Evolutionary conservation across 1,284 basidiomycete species (phyloP).

Genomic region (Serendipita sp.): DNA sequence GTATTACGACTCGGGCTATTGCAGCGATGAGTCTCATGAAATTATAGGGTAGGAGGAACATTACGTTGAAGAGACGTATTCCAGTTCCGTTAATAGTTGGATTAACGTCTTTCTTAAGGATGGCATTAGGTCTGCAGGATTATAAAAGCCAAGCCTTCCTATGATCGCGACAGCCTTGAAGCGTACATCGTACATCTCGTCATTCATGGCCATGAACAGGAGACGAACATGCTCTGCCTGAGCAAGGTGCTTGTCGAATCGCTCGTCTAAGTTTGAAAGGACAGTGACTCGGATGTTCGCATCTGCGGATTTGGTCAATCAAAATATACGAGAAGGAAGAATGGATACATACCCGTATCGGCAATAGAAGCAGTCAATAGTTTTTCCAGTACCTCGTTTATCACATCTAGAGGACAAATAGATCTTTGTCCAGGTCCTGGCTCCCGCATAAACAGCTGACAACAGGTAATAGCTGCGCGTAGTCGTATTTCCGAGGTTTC

Average conservation of each 20-base stretch:
- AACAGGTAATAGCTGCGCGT: constrained; percentile 88
- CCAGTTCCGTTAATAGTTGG: constrained; percentile 91
- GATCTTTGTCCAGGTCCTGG: constrained; percentile 95
- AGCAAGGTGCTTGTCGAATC: constrained; percentile 96
- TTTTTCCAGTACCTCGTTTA: constrained; percentile 96
- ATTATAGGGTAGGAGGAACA: constrained; percentile 18
- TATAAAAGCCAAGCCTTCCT: constrained; percentile 87
- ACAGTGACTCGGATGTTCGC: constrained; percentile 78
- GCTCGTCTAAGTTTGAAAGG: constrained; percentile 76
- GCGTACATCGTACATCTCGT: constrained; percentile 90
- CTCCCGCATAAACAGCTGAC: constrained; percentile 82
- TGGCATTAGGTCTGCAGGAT: constrained; percentile 98
- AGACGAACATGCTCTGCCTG: constrained; percentile 97
- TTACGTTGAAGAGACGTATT: constrained; percentile 85
- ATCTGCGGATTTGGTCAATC: constrained; percentile 31
- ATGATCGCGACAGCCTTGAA: constrained; percentile 85
- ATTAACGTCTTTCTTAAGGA: constrained; percentile 92
- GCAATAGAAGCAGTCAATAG: constrained; percentile 93
- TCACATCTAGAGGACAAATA: constrained; percentile 92
- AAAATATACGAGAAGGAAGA: constrained; percentile 5
- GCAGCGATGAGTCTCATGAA: not conserved
- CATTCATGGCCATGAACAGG: constrained; percentile 94
- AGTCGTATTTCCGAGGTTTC: constrained; percentile 81
- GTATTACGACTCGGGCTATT: constrained; percentile 76
- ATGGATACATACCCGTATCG: constrained; percentile 70